Conservation (phyloP, 2,329 filamentous ascomycete genomes). For the Penicillium sp. region DNA sequence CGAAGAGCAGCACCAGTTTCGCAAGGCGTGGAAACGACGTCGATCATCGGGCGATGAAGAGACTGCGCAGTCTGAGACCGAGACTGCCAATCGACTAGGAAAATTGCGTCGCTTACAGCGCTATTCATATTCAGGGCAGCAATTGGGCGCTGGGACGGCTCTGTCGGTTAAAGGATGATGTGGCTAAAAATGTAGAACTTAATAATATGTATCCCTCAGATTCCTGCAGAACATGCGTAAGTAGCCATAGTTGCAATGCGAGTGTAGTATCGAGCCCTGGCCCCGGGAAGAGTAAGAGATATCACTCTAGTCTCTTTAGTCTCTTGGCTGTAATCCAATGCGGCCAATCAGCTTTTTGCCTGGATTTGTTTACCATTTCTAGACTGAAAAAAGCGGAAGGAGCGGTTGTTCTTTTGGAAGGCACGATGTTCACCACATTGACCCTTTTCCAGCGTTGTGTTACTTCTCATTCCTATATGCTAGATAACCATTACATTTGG, state of each 20-base stretch:
- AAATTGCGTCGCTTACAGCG: conserved; percentile 19
- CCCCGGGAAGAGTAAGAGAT: no score
- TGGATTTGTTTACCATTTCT: background rate
- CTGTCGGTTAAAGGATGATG: conserved; percentile 14
- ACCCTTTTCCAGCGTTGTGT: no score
- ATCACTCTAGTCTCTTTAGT: background rate
- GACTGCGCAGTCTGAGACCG: background rate
- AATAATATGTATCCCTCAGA: background rate
- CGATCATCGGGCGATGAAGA: conserved; percentile 15
- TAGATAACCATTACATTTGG: no score
- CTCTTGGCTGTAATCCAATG: background rate
- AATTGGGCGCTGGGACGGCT: conserved; percentile 6
- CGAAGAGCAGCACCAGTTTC: conserved; percentile 37
- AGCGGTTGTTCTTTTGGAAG: no score
- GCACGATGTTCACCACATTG: no score
- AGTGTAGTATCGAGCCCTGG: no score
- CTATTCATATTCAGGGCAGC: conserved; percentile 9
- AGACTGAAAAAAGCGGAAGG: no score
- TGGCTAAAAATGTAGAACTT: background rate
- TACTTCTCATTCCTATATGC: no score
- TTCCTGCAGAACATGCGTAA: background rate
- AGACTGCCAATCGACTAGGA: conserved; percentile 3
- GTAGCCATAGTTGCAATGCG: no score
- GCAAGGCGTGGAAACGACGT: conserved; percentile 34
- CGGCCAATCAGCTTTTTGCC: background rate